Evolutionary conservation across 345 rosid genomes (phyloP), one percentile per base, ranked within the genome.

Genomic region (Gossypium australe): DNA sequence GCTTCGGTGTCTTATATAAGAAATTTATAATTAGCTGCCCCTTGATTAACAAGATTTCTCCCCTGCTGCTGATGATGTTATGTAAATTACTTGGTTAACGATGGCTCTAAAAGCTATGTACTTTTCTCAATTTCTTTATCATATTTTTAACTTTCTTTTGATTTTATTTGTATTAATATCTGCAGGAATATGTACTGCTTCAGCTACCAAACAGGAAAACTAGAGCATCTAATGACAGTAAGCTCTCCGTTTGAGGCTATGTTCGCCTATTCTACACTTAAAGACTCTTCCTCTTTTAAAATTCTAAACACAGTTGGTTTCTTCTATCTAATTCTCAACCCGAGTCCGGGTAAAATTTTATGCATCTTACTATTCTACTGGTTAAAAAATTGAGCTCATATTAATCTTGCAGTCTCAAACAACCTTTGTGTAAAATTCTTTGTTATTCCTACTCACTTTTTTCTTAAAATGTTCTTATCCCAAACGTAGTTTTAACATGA

Each of bases 141-240:
- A 6, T 34, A 4, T 41, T 20, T 51, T 49, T n/a, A 38, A 10
- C 12, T 0, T 56, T 10, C 48, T 51, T 59, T 70, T 49, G 18
- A 53, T 62, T 67, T 44, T 17, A 22, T 57, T 74, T 18, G 58
- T 72, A 55, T 65, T 70, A 47, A 71, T 74, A 13, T 76, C 18
- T 81, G 77, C 90, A 91, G 98, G 90, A 87, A 87, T 79, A 59
- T 93, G 82, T 93, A 95, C 85, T 93, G 98, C 87, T 95, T 95
- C 91, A 93, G 96, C 85, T 70, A 90, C 82, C 98, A 91, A 67
- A 85, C 98, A n/a, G 93, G 94, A 82, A 87, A 88, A 83, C 86
- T 95, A 22, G 98, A 95, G 87, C 99, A 95, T 87, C 89, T 93
- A 71, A 91, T 95, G 97, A 90, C 84, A 91, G 99, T 95, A 80